Percentiles rank a stretch among this genome's conserved stretches.
These are phyloP conservation scores for Globisporangium takayamanum DNA, from an alignment of 352 stramenopile genomes.

Conservation along the genomic window DNA sequence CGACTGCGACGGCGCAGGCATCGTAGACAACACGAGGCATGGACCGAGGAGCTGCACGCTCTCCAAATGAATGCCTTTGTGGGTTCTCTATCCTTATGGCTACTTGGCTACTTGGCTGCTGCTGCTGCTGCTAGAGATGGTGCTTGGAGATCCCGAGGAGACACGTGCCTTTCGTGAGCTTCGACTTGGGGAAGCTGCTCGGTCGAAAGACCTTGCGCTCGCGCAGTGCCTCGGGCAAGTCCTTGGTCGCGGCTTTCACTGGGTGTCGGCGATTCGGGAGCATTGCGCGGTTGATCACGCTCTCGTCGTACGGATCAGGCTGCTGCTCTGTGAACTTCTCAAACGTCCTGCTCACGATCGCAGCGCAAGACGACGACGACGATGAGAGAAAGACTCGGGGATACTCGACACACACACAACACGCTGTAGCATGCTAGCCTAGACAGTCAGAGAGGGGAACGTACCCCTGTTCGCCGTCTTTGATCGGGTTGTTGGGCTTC, in stretches of 20 bases:
- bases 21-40: constrained; percentile 15
- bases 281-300: constrained; percentile 68
- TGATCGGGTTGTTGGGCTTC: constrained; percentile 62
- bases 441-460: background rate
- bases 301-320: constrained; percentile 69
- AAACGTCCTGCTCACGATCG: constrained; percentile 28
- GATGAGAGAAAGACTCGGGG: background rate
- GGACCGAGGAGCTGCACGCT: background rate
- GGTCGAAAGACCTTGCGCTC: constrained; percentile 71
- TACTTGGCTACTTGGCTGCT: too few relatives aligned
- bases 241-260: constrained; percentile 56
- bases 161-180: constrained; percentile 68
- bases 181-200: constrained; percentile 55
- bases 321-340: constrained; percentile 61
- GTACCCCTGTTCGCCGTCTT: constrained; percentile 50
- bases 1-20: constrained; percentile 19
- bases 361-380: background rate
- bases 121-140: constrained; percentile 38
- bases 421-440: too few relatives aligned
- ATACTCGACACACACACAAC: background rate
- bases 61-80: background rate
- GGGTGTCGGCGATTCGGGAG: constrained; percentile 60
- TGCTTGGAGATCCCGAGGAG: constrained; percentile 76
- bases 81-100: background rate
- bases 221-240: constrained; percentile 45